Evolutionary conservation across 2,329 filamentous ascomycete genomes (phyloP).

Genomic region (Balansia obtecta): DNA sequence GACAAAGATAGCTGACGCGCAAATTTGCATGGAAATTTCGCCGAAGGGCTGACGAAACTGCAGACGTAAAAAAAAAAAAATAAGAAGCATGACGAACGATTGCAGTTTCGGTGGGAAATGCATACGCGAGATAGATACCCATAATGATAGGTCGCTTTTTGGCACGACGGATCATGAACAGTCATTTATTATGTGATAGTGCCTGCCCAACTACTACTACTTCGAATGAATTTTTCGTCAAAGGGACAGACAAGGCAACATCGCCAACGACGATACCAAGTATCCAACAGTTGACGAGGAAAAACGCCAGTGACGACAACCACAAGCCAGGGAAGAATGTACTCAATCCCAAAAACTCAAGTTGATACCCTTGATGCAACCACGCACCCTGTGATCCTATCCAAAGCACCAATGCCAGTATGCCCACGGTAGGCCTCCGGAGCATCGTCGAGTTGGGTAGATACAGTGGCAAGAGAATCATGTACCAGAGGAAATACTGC

Average conservation of each 20-base stretch:
- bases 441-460: constrained; percentile 70
- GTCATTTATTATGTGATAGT: constrained; percentile 9
- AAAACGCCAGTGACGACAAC: constrained; percentile 64
- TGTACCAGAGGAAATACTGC: constrained; percentile 97
- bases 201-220: constrained; percentile 10
- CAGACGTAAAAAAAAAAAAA: not conserved
- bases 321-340: constrained; percentile 82
- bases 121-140: constrained; percentile 11
- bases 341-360: constrained; percentile 70
- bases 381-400: constrained; percentile 60
- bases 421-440: constrained; percentile 43
- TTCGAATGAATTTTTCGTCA: constrained; percentile 14
- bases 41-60: not conserved
- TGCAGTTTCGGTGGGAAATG: not conserved
- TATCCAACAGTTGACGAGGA: constrained; percentile 77
- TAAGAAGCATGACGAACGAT: not conserved
- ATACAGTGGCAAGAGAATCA: constrained; percentile 85
- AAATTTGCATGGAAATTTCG: constrained; percentile 2
- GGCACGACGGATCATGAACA: not conserved
- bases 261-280: constrained; percentile 69
- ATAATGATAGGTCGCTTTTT: constrained; percentile 8
- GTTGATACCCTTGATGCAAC: constrained; percentile 61
- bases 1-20: not conserved
- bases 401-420: constrained; percentile 60
- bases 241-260: constrained; percentile 17